Conservation (phyloP, 768 basidiomycete genomes). For the Plicaturopsis crispa region DNA sequence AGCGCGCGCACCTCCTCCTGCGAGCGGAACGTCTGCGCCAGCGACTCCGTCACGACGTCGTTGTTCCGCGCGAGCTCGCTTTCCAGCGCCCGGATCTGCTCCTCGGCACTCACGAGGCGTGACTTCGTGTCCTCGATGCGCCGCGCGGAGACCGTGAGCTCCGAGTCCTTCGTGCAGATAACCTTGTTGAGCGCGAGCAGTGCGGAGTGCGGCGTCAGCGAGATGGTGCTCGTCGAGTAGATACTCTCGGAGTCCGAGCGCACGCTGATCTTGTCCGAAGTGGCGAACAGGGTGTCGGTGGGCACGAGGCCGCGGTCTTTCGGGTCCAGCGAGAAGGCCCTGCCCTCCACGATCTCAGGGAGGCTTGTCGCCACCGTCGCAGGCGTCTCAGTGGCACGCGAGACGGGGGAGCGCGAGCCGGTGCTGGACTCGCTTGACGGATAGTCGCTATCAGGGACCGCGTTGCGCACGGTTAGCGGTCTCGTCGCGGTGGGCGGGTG, state of each 20-base stretch:
- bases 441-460: too few species aligned
- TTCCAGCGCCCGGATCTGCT: conserved; percentile 1
- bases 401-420: too few species aligned
- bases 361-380: conserved; percentile 18
- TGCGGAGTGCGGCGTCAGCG: neutral
- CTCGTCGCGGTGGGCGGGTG: too few species aligned
- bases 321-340: conserved; percentile 1
- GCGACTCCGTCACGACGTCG: conserved; percentile 7
- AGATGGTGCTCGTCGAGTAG: neutral
- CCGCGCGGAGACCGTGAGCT: too few species aligned
- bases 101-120: neutral
- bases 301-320: conserved; percentile 3
- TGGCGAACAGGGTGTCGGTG: neutral
- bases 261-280: conserved; percentile 7
- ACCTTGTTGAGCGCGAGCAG: neutral
- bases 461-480: too few species aligned
- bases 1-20: conserved; percentile 11
- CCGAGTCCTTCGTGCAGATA: too few species aligned
- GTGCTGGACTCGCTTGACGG: too few species aligned
- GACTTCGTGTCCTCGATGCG: neutral
- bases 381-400: too few species aligned
- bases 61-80: conserved; percentile 7
- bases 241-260: neutral
- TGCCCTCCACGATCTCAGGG: conserved; percentile 12
- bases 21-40: conserved; percentile 12